Conservation (phyloP, 2,329 filamentous ascomycete genomes). For the Chaetomiaceae sp. region DNA sequence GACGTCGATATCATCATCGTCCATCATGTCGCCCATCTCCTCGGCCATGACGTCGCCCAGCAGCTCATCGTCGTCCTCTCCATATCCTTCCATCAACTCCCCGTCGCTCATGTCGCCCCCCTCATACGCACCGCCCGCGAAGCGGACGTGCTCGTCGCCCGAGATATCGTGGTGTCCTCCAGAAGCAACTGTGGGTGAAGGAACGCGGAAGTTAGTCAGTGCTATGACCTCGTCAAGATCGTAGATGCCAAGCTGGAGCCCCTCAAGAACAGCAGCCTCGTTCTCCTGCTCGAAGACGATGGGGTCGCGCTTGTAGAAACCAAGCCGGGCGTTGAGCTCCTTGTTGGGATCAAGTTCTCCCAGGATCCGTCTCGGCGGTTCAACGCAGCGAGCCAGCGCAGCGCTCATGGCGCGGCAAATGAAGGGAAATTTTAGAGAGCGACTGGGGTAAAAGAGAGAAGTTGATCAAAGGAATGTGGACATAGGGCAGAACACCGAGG, state of each 20-base stretch:
- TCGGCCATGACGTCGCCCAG: slow-evolving; percentile 22
- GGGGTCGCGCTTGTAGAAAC: slow-evolving; percentile 15
- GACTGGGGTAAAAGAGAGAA: background rate
- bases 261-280: slow-evolving; percentile 15
- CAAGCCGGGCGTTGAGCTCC: slow-evolving; percentile 19
- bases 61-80: slow-evolving; percentile 16
- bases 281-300: slow-evolving; percentile 26
- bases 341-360: slow-evolving; percentile 17
- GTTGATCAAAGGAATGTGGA: background rate
- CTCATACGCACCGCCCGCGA: background rate
- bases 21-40: slow-evolving; percentile 22
- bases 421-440: background rate
- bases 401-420: slow-evolving; percentile 3
- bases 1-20: slow-evolving; percentile 5
- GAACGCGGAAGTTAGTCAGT: slow-evolving; percentile 19
- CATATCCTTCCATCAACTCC: slow-evolving; percentile 11
- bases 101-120: slow-evolving; percentile 12
- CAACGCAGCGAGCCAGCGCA: background rate
- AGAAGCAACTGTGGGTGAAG: slow-evolving; percentile 12
- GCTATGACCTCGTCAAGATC: slow-evolving; percentile 19
- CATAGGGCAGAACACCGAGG: background rate
- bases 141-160: slow-evolving; percentile 13
- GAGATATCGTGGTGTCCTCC: slow-evolving; percentile 11
- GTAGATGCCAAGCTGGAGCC: slow-evolving; percentile 21
- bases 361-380: slow-evolving; percentile 10